Evolutionary conservation across 148 eudicot species (phyloP).

Genomic region (Fagopyrum tataricum): DNA sequence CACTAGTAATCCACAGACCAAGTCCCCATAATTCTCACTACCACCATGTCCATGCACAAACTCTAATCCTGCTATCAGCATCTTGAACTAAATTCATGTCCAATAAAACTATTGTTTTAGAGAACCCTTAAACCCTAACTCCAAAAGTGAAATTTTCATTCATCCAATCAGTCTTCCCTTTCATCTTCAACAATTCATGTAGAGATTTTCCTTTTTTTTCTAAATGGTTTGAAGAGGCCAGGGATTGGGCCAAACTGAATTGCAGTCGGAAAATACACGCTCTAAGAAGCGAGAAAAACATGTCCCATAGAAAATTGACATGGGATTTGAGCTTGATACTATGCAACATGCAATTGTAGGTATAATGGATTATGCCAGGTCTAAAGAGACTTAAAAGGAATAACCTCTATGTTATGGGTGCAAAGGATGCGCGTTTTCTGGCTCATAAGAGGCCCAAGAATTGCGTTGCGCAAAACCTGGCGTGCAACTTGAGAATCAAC

Average conservation of each 20-base stretch:
- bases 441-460: conserved; percentile 70
- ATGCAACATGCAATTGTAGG: background rate
- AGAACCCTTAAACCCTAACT: no score
- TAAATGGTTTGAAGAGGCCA: background rate
- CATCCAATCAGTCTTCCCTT: no score
- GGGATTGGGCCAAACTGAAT: background rate
- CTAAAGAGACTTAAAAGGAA: conserved; percentile 12
- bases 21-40: no score
- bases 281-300: background rate
- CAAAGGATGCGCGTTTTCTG: conserved; percentile 70
- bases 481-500: conserved; percentile 94
- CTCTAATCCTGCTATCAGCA: no score
- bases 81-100: no score
- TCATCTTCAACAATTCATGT: background rate
- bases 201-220: background rate
- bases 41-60: no score
- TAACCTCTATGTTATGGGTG: conserved; percentile 81
- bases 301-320: background rate
- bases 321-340: background rate
- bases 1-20: no score
- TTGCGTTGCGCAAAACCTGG: conserved; percentile 63
- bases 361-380: background rate
- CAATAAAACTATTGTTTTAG: no score
- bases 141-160: no score
- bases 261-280: background rate